These are phyloP conservation scores for Calonectria crousiana DNA, from an alignment of 2,329 filamentous ascomycete genomes.

Conservation along the genomic window DNA sequence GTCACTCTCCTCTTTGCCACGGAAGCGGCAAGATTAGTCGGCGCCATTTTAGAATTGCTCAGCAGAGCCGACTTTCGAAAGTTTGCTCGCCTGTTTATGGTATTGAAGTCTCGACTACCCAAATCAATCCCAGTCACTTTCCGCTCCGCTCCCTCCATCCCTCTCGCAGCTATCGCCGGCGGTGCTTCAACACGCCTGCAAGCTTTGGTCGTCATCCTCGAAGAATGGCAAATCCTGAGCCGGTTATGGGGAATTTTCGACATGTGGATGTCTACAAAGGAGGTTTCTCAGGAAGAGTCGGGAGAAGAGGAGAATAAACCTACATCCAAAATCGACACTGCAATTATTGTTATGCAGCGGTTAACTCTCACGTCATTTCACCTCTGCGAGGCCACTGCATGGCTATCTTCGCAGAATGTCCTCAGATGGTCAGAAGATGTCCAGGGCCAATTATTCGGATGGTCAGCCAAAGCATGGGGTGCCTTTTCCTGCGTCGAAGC, in stretches of 20 bases:
- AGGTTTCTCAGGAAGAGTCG: neutral
- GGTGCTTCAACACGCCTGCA: constrained; percentile 10
- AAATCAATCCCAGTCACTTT: neutral
- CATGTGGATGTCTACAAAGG: constrained; percentile 21
- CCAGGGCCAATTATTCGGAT: constrained; percentile 9
- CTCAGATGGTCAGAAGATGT: constrained; percentile 7
- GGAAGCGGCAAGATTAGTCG: constrained; percentile 14
- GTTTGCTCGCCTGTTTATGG: neutral
- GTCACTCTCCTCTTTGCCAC: constrained; percentile 18
- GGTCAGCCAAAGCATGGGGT: constrained; percentile 17
- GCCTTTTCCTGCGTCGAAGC: constrained; percentile 13
- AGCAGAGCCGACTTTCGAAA: neutral
- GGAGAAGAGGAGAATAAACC: neutral
- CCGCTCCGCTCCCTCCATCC: neutral
- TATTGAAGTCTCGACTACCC: neutral
- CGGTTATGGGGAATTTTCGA: constrained; percentile 24
- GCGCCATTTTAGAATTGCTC: constrained; percentile 10
- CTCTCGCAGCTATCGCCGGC: neutral
- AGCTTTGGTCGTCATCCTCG: constrained; percentile 13
- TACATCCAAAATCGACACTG: neutral
- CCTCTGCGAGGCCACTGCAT: constrained; percentile 16
- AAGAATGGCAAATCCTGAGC: constrained; percentile 27
- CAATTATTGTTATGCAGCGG: neutral
- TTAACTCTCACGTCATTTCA: constrained; percentile 16
- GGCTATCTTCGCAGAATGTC: constrained; percentile 6